Conservation (phyloP, 2,329 filamentous ascomycete genomes). For the Exserohilum rostratum region DNA sequence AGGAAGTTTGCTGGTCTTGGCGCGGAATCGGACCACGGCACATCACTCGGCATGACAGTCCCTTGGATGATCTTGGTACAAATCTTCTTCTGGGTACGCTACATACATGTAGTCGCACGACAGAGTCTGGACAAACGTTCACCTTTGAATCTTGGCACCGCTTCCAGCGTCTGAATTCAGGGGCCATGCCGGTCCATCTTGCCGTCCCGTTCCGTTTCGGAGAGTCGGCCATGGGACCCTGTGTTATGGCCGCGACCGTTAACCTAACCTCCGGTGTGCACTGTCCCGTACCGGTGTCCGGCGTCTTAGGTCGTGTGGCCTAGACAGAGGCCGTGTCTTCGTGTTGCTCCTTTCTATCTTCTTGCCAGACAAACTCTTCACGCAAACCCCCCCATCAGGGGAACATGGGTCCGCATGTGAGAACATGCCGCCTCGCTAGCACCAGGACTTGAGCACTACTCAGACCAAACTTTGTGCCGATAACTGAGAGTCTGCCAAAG, state of each 20-base stretch:
- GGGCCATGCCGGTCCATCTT: too few species aligned
- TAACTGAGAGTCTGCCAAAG: slow-evolving; percentile 41
- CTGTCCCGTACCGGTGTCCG: background rate
- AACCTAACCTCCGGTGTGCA: background rate
- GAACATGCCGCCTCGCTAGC: slow-evolving; percentile 43
- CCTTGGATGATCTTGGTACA: background rate
- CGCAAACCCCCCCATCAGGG: slow-evolving; percentile 16
- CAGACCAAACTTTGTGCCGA: slow-evolving; percentile 47
- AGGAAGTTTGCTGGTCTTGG: slow-evolving; percentile 13
- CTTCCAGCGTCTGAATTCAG: too few species aligned
- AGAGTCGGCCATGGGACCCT: too few species aligned
- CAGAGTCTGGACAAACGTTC: too few species aligned
- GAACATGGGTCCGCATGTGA: slow-evolving; percentile 47
- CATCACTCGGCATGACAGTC: background rate
- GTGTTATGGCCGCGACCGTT: too few species aligned
- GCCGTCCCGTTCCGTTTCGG: too few species aligned
- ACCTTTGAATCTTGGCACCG: too few species aligned
- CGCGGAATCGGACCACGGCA: slow-evolving; percentile 15
- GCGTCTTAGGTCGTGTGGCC: background rate
- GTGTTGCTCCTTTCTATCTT: background rate
- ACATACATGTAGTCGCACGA: too few species aligned
- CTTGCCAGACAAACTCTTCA: background rate
- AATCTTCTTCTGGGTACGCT: too few species aligned
- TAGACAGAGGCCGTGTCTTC: background rate
- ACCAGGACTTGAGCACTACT: slow-evolving; percentile 44